Percentiles rank a stretch among this genome's conserved stretches.
Evolutionary conservation across 495 filamentous ascomycete species (phyloP).

Genomic region (Xylaria curta): DNA sequence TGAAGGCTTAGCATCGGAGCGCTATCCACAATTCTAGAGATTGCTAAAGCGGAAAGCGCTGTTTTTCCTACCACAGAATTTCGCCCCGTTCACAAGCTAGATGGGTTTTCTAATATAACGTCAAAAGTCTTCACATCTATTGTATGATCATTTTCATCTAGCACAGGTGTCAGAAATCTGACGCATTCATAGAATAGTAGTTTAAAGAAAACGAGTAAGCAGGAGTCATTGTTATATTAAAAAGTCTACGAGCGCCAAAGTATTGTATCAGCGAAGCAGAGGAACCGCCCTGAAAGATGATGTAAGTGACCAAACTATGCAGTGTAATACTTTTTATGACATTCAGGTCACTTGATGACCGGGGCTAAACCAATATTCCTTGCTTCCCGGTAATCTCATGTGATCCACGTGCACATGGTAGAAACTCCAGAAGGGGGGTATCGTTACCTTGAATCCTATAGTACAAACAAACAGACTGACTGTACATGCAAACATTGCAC

Average conservation of each 20-base stretch:
- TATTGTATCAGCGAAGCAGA: background rate
- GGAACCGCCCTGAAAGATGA: background rate
- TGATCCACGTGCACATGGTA: background rate
- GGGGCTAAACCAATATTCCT: background rate
- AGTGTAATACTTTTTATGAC: background rate
- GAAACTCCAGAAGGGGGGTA: conserved; percentile 12
- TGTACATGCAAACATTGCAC: background rate
- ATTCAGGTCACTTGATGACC: background rate
- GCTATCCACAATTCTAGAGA: no score
- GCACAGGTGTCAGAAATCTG: background rate
- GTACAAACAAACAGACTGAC: conserved; percentile 13
- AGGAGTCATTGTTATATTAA: background rate
- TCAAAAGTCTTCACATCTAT: no score
- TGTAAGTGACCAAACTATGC: background rate
- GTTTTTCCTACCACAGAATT: no score
- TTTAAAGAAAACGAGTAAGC: background rate
- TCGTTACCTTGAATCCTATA: conserved; percentile 16
- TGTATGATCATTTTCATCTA: background rate
- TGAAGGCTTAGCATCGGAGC: no score
- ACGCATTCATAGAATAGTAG: background rate
- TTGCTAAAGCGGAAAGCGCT: no score
- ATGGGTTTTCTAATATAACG: no score
- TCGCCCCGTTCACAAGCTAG: no score
- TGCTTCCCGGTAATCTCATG: conserved; percentile 2
- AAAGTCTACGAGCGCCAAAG: background rate